Conservation (phyloP, 2,329 filamentous ascomycete species). For the Nannizziopsis arthrosporioides region DNA sequence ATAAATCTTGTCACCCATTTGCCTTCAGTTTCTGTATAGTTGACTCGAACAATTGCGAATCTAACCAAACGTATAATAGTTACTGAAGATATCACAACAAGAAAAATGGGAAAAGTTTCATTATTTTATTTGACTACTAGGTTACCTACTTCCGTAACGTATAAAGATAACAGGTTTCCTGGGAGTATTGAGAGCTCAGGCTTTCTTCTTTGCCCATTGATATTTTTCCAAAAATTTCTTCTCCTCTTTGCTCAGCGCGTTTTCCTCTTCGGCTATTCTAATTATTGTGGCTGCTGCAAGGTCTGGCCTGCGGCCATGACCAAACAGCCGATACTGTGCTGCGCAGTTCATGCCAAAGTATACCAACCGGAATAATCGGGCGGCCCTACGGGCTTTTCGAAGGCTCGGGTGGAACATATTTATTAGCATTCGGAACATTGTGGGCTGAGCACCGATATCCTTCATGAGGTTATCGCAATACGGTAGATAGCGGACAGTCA, state of each 20-base stretch:
- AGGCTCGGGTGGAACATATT: constrained; percentile 22
- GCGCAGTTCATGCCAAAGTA: constrained; percentile 29
- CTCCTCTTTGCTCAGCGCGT: constrained; percentile 21
- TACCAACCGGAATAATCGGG: constrained; percentile 24
- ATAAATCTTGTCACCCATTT: too few relatives aligned
- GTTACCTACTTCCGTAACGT: too few relatives aligned
- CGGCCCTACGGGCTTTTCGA: constrained; percentile 12
- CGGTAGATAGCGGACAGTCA: constrained; percentile 20
- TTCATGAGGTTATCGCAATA: constrained; percentile 27
- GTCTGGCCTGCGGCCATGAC: constrained; percentile 22
- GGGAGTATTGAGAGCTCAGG: too few relatives aligned
- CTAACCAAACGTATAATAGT: too few relatives aligned
- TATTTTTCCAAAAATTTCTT: not conserved
- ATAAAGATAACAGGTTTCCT: too few relatives aligned
- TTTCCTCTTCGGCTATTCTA: constrained; percentile 19
- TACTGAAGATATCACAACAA: too few relatives aligned
- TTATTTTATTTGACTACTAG: too few relatives aligned
- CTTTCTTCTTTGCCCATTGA: not conserved
- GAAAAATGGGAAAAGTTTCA: too few relatives aligned
- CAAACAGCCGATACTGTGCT: constrained; percentile 29
- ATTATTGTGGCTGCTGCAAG: constrained; percentile 26
- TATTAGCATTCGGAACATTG: constrained; percentile 21
- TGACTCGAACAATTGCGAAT: too few relatives aligned
- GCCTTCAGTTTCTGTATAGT: too few relatives aligned
- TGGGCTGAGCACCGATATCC: constrained; percentile 26